A percentile compares a stretch with the other conserved stretches of the same genome.
Evolutionary conservation across 192 early-diverging fungal genomes (phyloP).

Genomic region (Globomyces pollinis-pini): DNA sequence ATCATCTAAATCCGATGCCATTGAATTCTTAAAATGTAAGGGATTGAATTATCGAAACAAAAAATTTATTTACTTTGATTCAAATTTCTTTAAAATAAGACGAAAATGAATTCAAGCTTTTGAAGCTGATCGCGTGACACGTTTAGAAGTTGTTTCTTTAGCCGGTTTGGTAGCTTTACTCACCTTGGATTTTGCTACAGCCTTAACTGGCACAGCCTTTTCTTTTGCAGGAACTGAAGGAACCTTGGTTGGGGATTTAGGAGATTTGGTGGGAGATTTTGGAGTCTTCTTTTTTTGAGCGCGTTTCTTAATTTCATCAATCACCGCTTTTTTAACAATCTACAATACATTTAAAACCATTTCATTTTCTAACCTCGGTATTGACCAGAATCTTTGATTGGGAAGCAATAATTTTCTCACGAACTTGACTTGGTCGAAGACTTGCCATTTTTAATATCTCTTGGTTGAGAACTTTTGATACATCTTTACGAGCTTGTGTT

Average conservation of each 20-base stretch:
- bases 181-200: neutral
- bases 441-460: neutral
- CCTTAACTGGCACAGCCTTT: slow-evolving; percentile 5
- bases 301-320: neutral
- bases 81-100: neutral
- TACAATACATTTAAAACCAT: neutral
- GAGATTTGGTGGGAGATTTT: neutral
- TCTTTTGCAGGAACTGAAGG: neutral
- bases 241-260: neutral
- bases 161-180: neutral
- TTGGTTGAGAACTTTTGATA: neutral
- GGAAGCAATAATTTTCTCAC: neutral
- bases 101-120: neutral
- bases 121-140: neutral
- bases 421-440: neutral
- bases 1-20: too few species aligned
- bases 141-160: neutral
- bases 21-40: neutral
- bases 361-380: too few species aligned
- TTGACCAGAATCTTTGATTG: neutral
- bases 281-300: neutral
- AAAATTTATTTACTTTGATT: neutral
- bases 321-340: slow-evolving; percentile 10
- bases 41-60: neutral
- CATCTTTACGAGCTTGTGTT: slow-evolving; percentile 2